phyloP scores from a whole-genome alignment of 768 basidiomycete genomes.

The Xerocomellus dryophilus region DNA sequence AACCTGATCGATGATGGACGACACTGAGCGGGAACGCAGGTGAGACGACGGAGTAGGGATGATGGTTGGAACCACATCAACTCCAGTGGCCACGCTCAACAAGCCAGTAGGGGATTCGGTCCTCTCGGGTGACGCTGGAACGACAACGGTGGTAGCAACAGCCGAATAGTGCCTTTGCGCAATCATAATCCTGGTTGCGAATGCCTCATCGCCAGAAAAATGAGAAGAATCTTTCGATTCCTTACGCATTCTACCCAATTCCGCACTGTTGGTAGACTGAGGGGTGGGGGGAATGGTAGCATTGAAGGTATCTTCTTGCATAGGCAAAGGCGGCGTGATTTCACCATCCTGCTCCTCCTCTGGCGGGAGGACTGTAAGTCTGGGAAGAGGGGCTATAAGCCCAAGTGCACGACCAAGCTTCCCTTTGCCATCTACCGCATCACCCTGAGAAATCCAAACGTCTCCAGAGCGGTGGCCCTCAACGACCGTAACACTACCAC shows the following conservation, averaged over 20 bases:
- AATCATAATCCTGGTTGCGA: conserved; percentile 60
- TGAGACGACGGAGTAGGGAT: conserved; percentile 35
- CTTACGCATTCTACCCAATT: conserved; percentile 50
- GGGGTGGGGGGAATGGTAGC: conserved; percentile 49
- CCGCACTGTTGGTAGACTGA: conserved; percentile 53
- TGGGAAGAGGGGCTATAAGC: conserved; percentile 62
- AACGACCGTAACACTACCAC: conserved; percentile 60
- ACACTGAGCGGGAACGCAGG: conserved; percentile 59
- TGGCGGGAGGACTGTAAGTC: conserved; percentile 63
- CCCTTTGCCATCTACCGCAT: conserved; percentile 63
- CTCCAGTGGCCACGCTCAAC: conserved; percentile 35
- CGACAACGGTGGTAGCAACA: conserved; percentile 60
- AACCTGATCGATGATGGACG: conserved; percentile 43
- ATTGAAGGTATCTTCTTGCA: conserved; percentile 49
- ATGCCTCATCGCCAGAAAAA: conserved; percentile 49
- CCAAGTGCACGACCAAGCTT: conserved; percentile 60
- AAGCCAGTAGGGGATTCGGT: conserved; percentile 4
- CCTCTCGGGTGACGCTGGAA: conserved; percentile 48
- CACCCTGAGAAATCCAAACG: conserved; percentile 71
- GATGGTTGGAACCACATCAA: conserved; percentile 27
- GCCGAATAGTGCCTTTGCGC: conserved; percentile 73
- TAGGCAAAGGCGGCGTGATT: conserved; percentile 58
- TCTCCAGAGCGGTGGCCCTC: conserved; percentile 72
- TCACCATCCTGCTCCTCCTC: conserved; percentile 42
- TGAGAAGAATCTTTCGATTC: conserved; percentile 53